phyloP scores from a whole-genome alignment of 192 early-diverging fungal genomes.

The Rhizophagus prolifer region DNA sequence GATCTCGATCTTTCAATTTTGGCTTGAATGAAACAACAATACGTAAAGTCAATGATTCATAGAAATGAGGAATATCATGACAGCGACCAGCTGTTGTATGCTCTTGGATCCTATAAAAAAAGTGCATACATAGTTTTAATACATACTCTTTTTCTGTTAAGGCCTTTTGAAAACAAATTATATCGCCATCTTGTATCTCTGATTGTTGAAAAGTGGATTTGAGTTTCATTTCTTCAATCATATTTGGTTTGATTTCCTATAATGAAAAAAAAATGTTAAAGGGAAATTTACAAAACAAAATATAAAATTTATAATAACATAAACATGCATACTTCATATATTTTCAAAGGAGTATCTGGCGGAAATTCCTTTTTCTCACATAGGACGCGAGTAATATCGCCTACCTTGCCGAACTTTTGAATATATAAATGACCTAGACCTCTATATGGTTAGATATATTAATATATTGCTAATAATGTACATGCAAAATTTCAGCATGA shows the following conservation, averaged over 20 bases:
- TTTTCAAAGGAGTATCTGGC: constrained; percentile 52
- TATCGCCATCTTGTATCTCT: constrained; percentile 94
- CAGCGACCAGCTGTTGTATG: constrained; percentile 41
- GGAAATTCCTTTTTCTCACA: constrained; percentile 55
- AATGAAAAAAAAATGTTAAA: background rate
- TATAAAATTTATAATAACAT: background rate
- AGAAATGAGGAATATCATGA: constrained; percentile 69
- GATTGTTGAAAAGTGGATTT: constrained; percentile 63
- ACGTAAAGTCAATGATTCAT: constrained; percentile 73
- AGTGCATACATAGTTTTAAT: background rate
- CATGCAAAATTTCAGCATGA: background rate
- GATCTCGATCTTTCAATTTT: constrained; percentile 20
- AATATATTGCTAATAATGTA: background rate
- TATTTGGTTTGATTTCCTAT: constrained; percentile 89
- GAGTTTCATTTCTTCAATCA: constrained; percentile 80
- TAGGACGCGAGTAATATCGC: constrained; percentile 59
- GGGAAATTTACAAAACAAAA: background rate
- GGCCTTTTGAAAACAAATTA: constrained; percentile 77
- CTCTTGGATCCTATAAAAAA: constrained; percentile 32
- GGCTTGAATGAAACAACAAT: constrained; percentile 45
- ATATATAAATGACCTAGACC: constrained; percentile 60
- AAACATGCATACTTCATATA: constrained; percentile 59
- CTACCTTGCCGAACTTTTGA: constrained; percentile 50
- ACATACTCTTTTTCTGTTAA: constrained; percentile 52
- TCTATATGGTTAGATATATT: constrained; percentile 23